Evolutionary conservation across 2,329 filamentous ascomycete species (phyloP).

Genomic region (Hypocrella siamensis): DNA sequence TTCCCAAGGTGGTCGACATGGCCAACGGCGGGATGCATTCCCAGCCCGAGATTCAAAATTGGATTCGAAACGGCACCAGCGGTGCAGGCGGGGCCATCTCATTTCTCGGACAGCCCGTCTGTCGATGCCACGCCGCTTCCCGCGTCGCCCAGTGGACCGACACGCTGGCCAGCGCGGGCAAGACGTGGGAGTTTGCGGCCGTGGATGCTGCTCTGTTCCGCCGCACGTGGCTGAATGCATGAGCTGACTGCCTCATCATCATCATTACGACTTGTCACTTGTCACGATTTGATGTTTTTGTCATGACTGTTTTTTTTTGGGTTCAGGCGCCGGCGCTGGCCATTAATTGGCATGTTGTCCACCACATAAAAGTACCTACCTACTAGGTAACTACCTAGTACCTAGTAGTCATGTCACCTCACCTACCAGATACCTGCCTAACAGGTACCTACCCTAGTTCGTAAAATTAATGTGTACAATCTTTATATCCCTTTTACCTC

Average conservation of each 20-base stretch:
- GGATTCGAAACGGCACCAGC: conserved; percentile 10
- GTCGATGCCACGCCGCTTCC: conserved; percentile 5
- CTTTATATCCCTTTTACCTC: too few species aligned
- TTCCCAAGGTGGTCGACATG: conserved; percentile 10
- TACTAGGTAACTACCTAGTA: too few species aligned
- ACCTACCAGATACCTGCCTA: too few species aligned
- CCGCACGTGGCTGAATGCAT: conserved; percentile 2
- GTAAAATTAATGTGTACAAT: too few species aligned
- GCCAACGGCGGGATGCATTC: conserved; percentile 10
- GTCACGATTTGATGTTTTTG: not conserved
- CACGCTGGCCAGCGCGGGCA: conserved; percentile 5
- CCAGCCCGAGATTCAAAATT: conserved; percentile 11
- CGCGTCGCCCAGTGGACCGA: conserved; percentile 6
- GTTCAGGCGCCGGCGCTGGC: too few species aligned
- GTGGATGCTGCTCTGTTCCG: conserved; percentile 3
- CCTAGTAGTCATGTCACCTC: too few species aligned
- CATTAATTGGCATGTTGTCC: too few species aligned
- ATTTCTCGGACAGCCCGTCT: conserved; percentile 5
- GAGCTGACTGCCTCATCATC: not conserved
- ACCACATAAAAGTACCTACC: too few species aligned
- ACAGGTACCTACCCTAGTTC: too few species aligned
- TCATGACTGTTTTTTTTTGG: not conserved
- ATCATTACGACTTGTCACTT: not conserved
- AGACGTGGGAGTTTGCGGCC: conserved; percentile 5
- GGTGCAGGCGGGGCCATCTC: conserved; percentile 4